Base-by-base conservation (phyloP, 495 filamentous ascomycete genomes). In the Penicillium parvum region DNA sequence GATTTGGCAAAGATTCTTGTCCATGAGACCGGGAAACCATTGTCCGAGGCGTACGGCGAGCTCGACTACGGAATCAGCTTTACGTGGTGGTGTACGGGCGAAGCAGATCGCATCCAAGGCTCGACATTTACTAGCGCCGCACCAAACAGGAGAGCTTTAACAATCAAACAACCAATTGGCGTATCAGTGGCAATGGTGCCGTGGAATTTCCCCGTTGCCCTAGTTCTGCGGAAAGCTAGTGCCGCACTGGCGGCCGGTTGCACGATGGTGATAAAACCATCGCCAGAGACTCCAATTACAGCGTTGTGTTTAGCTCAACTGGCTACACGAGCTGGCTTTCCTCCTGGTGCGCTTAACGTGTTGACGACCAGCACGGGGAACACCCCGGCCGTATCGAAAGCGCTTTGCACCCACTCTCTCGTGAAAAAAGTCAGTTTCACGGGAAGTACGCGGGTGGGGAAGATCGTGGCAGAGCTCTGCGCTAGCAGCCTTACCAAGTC, bases 401-500 rank as follows among this genome's bases (percentile, higher is more conserved):
- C 59, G 66, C 18, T 76, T 79, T 5, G 60, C 66, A 17, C 71
- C 65, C 4, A 60, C 72, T 69, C 73, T 3, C 66, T 74, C 4
- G 75, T 87, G 4, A 79, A 79, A 58, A 87, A 88, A 51, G 75
- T 88, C 29, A 81, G 82, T 1, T 88, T 88, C 60, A 88, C 84
- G 2, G 84, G 84, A 32, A 80, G 75, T 19, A 83, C 80, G 0
- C 51, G 72, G 12, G 74, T 83, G 4, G 81, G 81, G 6, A 82
- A 82, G 46, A 55, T 83, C 15, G 66, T 85, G 14, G 79, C 80
- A 21, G 64, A 66, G 4, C 71, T 77, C 49, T 79, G 77, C 29
- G 67, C 81, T 0, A 69, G 74, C 15, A 77, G 81, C 1, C 62
- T 87, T 39, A 87, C 86, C 66, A 88, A 87, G 50, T 57, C 83